Evolutionary conservation across 2,329 filamentous ascomycete genomes (phyloP).

Genomic region (Tolypocladium ophioglossoides): DNA sequence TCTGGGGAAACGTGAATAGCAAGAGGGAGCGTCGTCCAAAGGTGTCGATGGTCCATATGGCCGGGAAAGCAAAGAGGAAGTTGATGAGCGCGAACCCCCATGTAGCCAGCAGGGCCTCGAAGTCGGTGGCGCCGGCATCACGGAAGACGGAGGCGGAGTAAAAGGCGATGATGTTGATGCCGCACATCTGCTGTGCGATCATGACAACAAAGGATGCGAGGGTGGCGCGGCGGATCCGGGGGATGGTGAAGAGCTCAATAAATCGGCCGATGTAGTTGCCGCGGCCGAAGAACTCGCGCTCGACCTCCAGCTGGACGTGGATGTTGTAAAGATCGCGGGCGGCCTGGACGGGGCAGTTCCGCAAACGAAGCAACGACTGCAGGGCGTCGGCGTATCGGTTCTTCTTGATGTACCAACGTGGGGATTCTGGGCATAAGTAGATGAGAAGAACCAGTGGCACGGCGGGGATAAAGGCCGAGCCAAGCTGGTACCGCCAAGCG

Average conservation of each 20-base stretch:
- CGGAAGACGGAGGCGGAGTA: conserved; percentile 57
- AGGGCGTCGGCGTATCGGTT: conserved; percentile 50
- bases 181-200: conserved; percentile 65
- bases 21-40: conserved; percentile 43
- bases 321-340: conserved; percentile 54
- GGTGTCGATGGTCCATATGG: conserved; percentile 48
- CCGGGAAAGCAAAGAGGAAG: conserved; percentile 47
- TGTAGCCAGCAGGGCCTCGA: conserved; percentile 47
- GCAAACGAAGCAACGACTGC: conserved; percentile 38
- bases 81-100: conserved; percentile 49
- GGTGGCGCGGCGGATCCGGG: conserved; percentile 60
- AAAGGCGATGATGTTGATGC: conserved; percentile 65
- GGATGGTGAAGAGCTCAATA: conserved; percentile 56
- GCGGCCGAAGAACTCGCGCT: conserved; percentile 36
- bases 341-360: conserved; percentile 45
- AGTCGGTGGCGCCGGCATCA: conserved; percentile 43
- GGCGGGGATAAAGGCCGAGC: conserved; percentile 51
- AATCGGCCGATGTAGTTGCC: conserved; percentile 53
- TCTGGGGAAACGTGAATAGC: conserved; percentile 30
- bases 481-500: conserved; percentile 53
- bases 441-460: conserved; percentile 47
- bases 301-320: conserved; percentile 52
- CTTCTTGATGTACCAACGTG: conserved; percentile 59
- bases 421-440: conserved; percentile 56
- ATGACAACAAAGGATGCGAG: conserved; percentile 71